Percentiles rank a stretch among this genome's conserved stretches.
phyloP scores from a whole-genome alignment of 1,284 basidiomycete species.

The Malassezia yamatoensis region DNA sequence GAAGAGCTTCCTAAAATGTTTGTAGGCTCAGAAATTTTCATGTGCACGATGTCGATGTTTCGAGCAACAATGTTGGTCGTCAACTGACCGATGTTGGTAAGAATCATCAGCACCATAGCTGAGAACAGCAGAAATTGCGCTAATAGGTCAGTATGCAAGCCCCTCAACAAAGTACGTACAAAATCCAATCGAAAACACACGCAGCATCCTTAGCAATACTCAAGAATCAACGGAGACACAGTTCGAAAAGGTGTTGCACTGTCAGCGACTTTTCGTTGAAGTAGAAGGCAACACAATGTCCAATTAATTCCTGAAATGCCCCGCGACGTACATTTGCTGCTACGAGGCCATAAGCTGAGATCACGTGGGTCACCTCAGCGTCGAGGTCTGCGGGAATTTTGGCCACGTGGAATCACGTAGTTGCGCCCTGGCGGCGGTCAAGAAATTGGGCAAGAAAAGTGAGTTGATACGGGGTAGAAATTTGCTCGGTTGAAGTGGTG shows the following conservation, averaged over 20 bases:
- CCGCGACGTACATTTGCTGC: no score
- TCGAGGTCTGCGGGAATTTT: no score
- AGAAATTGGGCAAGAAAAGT: no score
- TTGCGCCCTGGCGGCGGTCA: no score
- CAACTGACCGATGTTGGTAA: conserved; percentile 42
- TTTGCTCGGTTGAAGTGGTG: no score
- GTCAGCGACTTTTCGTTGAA: background rate
- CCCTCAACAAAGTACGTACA: conserved; percentile 7
- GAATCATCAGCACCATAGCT: conserved; percentile 34
- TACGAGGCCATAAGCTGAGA: no score
- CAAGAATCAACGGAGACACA: background rate
- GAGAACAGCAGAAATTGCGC: conserved; percentile 42
- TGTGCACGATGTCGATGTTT: conserved; percentile 23
- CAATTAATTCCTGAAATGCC: no score
- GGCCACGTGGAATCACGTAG: no score
- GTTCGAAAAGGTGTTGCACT: background rate
- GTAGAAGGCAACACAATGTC: background rate
- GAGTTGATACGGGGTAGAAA: no score
- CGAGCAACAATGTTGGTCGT: conserved; percentile 43
- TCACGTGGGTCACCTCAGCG: no score
- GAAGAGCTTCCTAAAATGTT: background rate
- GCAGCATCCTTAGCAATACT: background rate
- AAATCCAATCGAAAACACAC: conserved; percentile 14
- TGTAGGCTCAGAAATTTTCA: background rate
- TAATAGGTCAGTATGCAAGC: background rate